Conservation (phyloP, 1,139 yeast genomes). For the Hansenula lynferdii region DNA sequence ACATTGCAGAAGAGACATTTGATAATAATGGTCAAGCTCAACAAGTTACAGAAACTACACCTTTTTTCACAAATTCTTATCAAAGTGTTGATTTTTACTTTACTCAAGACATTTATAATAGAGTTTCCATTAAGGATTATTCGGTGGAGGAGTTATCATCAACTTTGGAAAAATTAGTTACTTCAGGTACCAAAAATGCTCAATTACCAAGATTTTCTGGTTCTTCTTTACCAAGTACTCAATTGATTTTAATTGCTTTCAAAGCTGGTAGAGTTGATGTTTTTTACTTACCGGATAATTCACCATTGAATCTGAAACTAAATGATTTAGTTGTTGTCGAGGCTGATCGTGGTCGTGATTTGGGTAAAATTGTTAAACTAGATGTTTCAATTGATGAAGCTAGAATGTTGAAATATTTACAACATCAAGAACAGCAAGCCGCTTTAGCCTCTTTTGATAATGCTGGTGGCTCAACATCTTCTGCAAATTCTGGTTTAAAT, state of each 20-base stretch:
- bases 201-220: constrained; percentile 14
- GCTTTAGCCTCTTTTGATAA: constrained; percentile 29
- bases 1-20: no score
- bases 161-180: constrained; percentile 10
- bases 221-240: constrained; percentile 27
- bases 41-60: constrained; percentile 13
- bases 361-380: constrained; percentile 73
- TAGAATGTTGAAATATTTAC: constrained; percentile 67
- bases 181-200: constrained; percentile 8
- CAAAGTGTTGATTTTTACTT: constrained; percentile 19
- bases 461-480: constrained; percentile 22
- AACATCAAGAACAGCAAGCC: constrained; percentile 45
- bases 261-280: constrained; percentile 88
- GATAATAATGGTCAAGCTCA: background rate
- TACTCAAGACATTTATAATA: constrained; percentile 17
- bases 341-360: constrained; percentile 92
- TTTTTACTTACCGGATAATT: constrained; percentile 55
- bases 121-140: constrained; percentile 16
- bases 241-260: constrained; percentile 69
- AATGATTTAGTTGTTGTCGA: constrained; percentile 91
- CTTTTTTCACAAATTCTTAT: constrained; percentile 13
- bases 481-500: constrained; percentile 14
- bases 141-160: constrained; percentile 3
- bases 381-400: constrained; percentile 75
- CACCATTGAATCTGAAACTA: constrained; percentile 48